Percentiles rank a stretch among this genome's conserved stretches.
These are phyloP conservation scores for Pyrus bretschneideri DNA, from an alignment of 306 rosid species.

Conservation along the genomic window DNA sequence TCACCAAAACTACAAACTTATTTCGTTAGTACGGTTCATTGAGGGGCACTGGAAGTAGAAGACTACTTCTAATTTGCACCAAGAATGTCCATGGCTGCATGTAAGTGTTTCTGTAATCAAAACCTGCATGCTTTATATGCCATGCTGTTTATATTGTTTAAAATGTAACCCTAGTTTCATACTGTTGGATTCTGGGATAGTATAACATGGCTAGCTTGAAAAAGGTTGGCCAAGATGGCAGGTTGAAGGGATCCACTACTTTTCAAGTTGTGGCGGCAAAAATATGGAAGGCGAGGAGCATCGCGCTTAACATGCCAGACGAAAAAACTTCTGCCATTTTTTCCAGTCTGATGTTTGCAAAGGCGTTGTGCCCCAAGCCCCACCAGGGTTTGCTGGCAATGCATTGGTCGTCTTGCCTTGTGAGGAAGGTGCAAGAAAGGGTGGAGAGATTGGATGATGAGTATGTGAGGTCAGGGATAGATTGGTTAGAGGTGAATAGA, in stretches of 20 bases:
- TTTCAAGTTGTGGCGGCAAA: slow-evolving; percentile 45
- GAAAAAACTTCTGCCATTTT: slow-evolving; percentile 30
- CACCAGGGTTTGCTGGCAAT: slow-evolving; percentile 41
- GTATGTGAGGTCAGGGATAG: slow-evolving; percentile 46
- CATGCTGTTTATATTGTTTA: too few species aligned
- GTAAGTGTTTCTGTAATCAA: too few species aligned
- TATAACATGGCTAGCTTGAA: slow-evolving; percentile 6
- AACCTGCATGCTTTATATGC: too few species aligned
- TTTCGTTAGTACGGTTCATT: too few species aligned
- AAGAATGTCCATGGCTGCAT: too few species aligned
- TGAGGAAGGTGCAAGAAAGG: slow-evolving; percentile 46
- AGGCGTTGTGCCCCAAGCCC: slow-evolving; percentile 31
- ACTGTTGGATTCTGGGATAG: too few species aligned
- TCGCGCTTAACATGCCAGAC: slow-evolving; percentile 21
- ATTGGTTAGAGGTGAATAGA: slow-evolving; percentile 48
- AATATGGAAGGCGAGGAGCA: slow-evolving; percentile 49
- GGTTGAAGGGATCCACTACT: slow-evolving; percentile 21
- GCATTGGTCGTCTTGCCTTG: slow-evolving; percentile 33
- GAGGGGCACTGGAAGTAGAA: too few species aligned
- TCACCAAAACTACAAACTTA: too few species aligned
- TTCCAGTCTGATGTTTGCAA: slow-evolving; percentile 42
- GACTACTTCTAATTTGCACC: too few species aligned
- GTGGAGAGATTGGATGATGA: slow-evolving; percentile 44
- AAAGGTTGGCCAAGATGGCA: slow-evolving; percentile 10
- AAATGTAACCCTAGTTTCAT: too few species aligned